Conservation (phyloP, 768 basidiomycete species). For the Serendipita sp. region DNA sequence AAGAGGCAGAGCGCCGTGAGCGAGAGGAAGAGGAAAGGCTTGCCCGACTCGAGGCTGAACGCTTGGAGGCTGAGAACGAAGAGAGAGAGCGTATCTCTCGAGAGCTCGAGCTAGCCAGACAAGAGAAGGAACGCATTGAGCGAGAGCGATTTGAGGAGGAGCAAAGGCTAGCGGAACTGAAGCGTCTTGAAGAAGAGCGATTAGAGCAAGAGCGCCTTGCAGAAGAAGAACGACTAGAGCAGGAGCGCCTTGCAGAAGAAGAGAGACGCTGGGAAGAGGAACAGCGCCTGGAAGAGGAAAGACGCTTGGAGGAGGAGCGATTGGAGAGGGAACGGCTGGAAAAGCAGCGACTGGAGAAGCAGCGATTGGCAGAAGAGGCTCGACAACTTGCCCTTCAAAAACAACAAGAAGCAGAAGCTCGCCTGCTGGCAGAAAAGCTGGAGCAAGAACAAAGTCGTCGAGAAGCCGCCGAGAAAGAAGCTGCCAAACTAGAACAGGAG, state of each 20-base stretch:
- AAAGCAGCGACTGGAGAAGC: neutral
- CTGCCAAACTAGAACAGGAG: neutral
- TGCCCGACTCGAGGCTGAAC: neutral
- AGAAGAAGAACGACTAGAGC: neutral
- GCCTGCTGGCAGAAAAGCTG: neutral
- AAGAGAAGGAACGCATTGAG: neutral
- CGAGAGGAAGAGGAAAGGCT: neutral
- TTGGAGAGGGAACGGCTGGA: neutral
- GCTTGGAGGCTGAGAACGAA: neutral
- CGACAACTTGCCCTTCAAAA: neutral
- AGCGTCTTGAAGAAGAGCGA: neutral
- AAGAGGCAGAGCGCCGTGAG: neutral
- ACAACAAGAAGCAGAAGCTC: neutral
- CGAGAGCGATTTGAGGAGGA: neutral
- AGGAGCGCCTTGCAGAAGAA: neutral
- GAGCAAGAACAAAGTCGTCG: neutral
- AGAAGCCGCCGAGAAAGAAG: neutral
- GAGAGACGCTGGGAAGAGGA: neutral
- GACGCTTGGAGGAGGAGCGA: neutral
- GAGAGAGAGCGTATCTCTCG: conserved; percentile 3
- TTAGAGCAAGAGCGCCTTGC: neutral
- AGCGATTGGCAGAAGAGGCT: neutral
- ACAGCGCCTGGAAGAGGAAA: neutral
- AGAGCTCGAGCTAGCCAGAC: neutral
- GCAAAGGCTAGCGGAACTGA: neutral